Evolutionary conservation across 148 eudicot species (phyloP).

Genomic region (Cornus kousa): DNA sequence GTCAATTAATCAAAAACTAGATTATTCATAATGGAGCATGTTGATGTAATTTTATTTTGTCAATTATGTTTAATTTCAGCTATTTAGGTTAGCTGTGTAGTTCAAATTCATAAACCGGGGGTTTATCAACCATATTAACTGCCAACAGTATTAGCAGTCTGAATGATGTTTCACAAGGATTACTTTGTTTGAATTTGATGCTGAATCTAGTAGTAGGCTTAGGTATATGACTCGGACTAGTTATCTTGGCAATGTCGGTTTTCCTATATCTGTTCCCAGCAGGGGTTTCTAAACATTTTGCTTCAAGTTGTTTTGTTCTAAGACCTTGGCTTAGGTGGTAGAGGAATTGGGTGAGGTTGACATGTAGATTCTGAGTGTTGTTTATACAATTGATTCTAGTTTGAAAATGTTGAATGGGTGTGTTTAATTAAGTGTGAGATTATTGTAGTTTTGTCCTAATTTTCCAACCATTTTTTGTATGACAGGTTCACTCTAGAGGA

Average conservation of each 20-base stretch:
- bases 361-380: neutral
- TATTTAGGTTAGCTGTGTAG: neutral
- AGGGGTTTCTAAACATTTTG: too few species aligned
- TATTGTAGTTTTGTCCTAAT: neutral
- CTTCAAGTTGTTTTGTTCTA: neutral
- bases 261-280: too few species aligned
- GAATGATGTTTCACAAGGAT: neutral
- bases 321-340: neutral
- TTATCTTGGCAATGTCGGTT: too few species aligned
- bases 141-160: neutral
- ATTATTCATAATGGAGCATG: neutral
- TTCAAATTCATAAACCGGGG: neutral
- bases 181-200: neutral
- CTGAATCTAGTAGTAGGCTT: neutral
- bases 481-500: conserved; percentile 94
- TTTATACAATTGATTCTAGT: neutral
- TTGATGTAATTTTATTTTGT: neutral
- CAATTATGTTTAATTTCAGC: neutral
- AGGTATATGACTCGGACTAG: neutral
- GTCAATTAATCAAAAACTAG: too few species aligned
- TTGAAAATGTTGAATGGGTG: neutral
- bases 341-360: neutral
- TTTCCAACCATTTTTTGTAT: neutral
- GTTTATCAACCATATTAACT: neutral
- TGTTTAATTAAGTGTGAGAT: neutral